Percentiles rank a stretch among this genome's conserved stretches.
These are phyloP conservation scores for Cerrena zonata DNA, from an alignment of 1,284 basidiomycete species.

Conservation along the genomic window DNA sequence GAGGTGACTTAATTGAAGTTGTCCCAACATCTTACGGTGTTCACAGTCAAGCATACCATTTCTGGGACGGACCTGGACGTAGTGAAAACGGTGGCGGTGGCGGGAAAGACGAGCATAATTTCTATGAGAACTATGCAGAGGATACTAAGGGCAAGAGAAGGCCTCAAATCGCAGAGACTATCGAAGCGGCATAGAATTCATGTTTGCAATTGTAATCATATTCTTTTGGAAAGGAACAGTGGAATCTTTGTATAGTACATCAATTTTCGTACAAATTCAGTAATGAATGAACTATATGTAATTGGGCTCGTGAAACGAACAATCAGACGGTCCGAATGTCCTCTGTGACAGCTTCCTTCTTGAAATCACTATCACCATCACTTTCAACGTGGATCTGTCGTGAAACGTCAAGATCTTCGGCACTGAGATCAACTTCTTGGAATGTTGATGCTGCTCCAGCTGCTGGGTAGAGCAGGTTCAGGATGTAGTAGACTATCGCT, in stretches of 20 bases:
- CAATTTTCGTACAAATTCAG: no score
- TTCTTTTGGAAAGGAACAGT: no score
- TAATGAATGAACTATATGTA: no score
- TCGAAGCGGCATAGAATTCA: no score
- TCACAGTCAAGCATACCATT: constrained; percentile 82
- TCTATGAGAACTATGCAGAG: constrained; percentile 82
- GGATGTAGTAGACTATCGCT: constrained; percentile 53
- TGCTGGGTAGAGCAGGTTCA: constrained; percentile 57
- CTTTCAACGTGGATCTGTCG: not conserved
- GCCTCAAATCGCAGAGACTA: constrained; percentile 15
- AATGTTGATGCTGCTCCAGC: constrained; percentile 47
- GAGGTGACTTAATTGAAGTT: constrained; percentile 85
- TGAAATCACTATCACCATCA: not conserved
- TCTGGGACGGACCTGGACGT: constrained; percentile 83
- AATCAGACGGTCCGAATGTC: not conserved
- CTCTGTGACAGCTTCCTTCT: not conserved
- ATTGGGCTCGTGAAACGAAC: no score
- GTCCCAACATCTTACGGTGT: constrained; percentile 88
- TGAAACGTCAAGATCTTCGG: constrained; percentile 1
- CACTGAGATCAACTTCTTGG: constrained; percentile 55
- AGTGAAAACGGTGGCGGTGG: constrained; percentile 31
- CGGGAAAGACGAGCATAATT: constrained; percentile 61
- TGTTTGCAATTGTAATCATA: no score
- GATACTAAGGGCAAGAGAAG: constrained; percentile 69
- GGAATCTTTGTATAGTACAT: no score